Conservation (phyloP, 805 yeast genomes). For the Starmerella potacharoeniae region DNA sequence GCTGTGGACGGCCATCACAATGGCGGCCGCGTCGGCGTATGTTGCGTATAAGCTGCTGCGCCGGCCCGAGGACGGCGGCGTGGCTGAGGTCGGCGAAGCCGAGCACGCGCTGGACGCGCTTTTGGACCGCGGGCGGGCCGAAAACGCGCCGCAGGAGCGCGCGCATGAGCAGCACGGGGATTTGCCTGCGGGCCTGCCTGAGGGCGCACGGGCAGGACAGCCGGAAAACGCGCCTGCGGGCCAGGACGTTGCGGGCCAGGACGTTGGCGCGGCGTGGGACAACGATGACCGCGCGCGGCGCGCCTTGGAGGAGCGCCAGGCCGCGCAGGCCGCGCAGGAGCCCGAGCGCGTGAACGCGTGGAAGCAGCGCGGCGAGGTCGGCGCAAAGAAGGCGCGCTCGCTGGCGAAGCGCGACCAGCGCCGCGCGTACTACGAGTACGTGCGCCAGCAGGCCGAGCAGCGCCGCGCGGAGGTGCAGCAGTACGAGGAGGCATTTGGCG, state of each 20-base stretch:
- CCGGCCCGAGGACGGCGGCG: background rate
- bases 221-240: too few species aligned
- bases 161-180: background rate
- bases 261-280: slow-evolving; percentile 13
- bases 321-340: slow-evolving; percentile 13
- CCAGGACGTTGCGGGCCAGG: background rate
- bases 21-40: background rate
- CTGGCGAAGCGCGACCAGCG: slow-evolving; percentile 27
- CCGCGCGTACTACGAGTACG: slow-evolving; percentile 28
- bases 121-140: background rate
- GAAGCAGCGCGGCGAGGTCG: slow-evolving; percentile 24
- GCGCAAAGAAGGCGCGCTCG: slow-evolving; percentile 29
- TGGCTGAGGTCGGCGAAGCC: slow-evolving; percentile 10
- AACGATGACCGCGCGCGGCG: slow-evolving; percentile 17
- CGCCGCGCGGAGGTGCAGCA: slow-evolving; percentile 19
- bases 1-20: background rate
- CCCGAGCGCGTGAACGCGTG: slow-evolving; percentile 19
- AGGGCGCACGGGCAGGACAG: too few species aligned
- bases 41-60: background rate
- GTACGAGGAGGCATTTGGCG: slow-evolving; percentile 26
- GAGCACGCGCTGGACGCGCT: background rate
- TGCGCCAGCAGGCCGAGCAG: slow-evolving; percentile 26
- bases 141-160: background rate
- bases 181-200: too few species aligned
- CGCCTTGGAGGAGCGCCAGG: slow-evolving; percentile 19